phyloP scores from a whole-genome alignment of 1,284 basidiomycete genomes.

The Bjerkandera adusta region DNA sequence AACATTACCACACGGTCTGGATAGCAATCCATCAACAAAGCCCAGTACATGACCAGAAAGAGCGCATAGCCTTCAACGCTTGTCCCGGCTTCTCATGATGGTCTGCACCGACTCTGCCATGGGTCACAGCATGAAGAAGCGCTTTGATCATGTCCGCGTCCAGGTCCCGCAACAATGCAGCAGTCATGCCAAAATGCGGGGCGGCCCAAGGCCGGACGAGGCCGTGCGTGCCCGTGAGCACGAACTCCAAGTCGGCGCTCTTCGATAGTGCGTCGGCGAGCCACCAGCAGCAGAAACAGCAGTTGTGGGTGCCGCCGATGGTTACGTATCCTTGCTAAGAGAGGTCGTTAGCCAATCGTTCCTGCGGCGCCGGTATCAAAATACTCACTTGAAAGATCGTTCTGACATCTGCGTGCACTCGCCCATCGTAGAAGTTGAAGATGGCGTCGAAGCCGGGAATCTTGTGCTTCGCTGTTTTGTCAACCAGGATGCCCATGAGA shows the following conservation, averaged over 20 bases:
- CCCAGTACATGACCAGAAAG: too few relatives aligned
- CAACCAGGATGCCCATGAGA: slow-evolving; percentile 5
- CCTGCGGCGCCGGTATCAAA: neutral
- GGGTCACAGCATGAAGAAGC: too few relatives aligned
- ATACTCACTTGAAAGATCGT: slow-evolving; percentile 2
- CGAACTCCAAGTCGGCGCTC: neutral
- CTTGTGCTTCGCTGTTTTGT: neutral
- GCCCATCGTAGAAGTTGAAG: slow-evolving; percentile 1
- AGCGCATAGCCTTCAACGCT: too few relatives aligned
- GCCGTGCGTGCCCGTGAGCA: slow-evolving; percentile 9
- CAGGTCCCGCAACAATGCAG: neutral
- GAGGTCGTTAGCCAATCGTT: neutral
- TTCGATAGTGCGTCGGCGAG: slow-evolving; percentile 1
- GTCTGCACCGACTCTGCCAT: too few relatives aligned
- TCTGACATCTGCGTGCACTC: neutral
- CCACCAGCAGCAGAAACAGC: slow-evolving; percentile 11
- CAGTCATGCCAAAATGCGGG: slow-evolving; percentile 3
- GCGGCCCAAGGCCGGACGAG: slow-evolving; percentile 10
- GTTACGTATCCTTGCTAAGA: slow-evolving; percentile 9
- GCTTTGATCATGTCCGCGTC: slow-evolving; percentile 2
- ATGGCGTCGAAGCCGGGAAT: neutral
- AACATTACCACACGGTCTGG: too few relatives aligned
- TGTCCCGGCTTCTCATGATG: too few relatives aligned
- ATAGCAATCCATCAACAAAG: too few relatives aligned
- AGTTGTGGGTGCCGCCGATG: slow-evolving; percentile 11